A percentile compares a stretch with the other conserved stretches of the same genome.
Evolutionary conservation across 2,329 filamentous ascomycete genomes (phyloP).

Genomic region (Trichoderma cornu-damae): DNA sequence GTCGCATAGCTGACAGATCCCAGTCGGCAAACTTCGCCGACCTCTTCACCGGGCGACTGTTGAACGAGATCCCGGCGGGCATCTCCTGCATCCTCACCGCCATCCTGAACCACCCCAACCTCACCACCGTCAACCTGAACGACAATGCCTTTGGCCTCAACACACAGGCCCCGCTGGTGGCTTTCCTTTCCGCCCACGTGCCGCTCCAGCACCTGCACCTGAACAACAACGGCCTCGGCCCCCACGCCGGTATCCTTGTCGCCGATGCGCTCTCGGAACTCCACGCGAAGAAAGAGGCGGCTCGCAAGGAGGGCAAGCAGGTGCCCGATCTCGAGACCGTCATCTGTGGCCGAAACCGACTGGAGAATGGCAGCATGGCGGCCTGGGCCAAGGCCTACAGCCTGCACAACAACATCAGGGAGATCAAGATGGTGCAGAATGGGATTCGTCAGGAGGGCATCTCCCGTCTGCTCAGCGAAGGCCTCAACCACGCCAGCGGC

Average conservation of each 20-base stretch:
- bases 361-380: constrained; percentile 94
- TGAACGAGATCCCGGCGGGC: constrained; percentile 89
- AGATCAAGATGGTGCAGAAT: constrained; percentile 97
- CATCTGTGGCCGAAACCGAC: constrained; percentile 89
- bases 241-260: constrained; percentile 81
- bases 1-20: background rate
- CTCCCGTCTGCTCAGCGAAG: constrained; percentile 69
- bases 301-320: constrained; percentile 63
- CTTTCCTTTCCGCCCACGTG: constrained; percentile 81
- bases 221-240: constrained; percentile 97
- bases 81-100: constrained; percentile 80
- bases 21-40: constrained; percentile 85
- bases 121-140: constrained; percentile 90
- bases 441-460: constrained; percentile 95
- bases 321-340: constrained; percentile 90
- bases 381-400: constrained; percentile 88
- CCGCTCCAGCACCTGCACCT: constrained; percentile 91
- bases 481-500: constrained; percentile 63
- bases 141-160: constrained; percentile 98
- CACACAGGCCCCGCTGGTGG: constrained; percentile 85
- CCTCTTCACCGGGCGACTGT: constrained; percentile 91
- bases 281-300: constrained; percentile 76
- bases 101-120: constrained; percentile 76
- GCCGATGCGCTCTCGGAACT: constrained; percentile 81
- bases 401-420: constrained; percentile 74